Base-by-base conservation (phyloP, 805 yeast species). In the Lachancea quebecensis region DNA sequence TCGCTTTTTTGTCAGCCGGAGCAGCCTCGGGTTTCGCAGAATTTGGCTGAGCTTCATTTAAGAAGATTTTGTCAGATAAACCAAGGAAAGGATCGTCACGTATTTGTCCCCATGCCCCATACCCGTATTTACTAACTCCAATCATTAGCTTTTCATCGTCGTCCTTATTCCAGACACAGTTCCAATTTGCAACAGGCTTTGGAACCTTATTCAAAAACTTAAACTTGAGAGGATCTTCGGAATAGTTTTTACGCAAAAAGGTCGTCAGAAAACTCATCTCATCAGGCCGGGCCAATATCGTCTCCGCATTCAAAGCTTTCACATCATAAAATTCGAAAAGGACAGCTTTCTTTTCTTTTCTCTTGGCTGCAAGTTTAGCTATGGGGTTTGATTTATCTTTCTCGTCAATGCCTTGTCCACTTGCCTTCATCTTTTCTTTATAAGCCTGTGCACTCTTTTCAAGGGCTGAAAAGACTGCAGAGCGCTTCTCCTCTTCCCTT, bases 11-110 rank as follows among this genome's bases (percentile, higher is more conserved):
- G n/a, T 50, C 56, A 4, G 39, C 21, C 4, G 43, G n/a, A 7
- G 14, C 21, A 12, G 37, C 10, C 10, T 48, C 34, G 45, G 41
- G 25, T 35, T 50, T 29, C 28, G 43, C 25, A 28, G 39, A 27
- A 31, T 42, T 33, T 38, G 56, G 48, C 53, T 50, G 58, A 40
- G 49, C 53, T 46, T 77, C 81, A 46, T 72, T 77, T 55, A 93
- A 71, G 57, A 79, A 93, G 53, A 93, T 68, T 69, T 88, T 93
- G 54, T 88, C 87, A 50, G 87, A 85, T 49, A 93, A 71, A 10
- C 89, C 90, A 47, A 93, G 72, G 42, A 87, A 75, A 1, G 99
- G 98, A 66, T 93, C 99, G 67, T 93, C 99, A 59, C 99, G 74
- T 38, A 93, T 90, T 58, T 85, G 90, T 2, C 75, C 62, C 99